These are phyloP conservation scores for Beauveria sp. DNA, from an alignment of 2,329 filamentous ascomycete species.

Conservation along the genomic window DNA sequence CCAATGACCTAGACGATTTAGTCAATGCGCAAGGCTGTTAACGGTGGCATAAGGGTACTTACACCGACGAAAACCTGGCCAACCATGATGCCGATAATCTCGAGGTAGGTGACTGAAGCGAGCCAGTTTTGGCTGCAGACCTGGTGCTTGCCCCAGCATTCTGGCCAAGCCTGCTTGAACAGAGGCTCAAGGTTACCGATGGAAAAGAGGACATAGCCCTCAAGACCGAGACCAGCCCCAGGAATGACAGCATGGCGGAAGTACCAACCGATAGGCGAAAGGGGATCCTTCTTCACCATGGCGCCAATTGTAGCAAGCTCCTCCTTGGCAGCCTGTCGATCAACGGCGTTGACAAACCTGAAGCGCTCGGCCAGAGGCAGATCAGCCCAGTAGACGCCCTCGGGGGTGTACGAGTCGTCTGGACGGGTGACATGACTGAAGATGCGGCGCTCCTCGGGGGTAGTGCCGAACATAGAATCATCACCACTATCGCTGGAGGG, in stretches of 20 bases:
- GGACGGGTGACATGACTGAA: slow-evolving; percentile 79
- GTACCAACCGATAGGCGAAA: slow-evolving; percentile 79
- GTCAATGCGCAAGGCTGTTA: slow-evolving; percentile 1
- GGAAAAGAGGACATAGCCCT: slow-evolving; percentile 95
- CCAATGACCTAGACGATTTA: slow-evolving; percentile 40
- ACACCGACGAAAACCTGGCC: slow-evolving; percentile 85
- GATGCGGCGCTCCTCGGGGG: slow-evolving; percentile 47
- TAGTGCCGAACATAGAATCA: slow-evolving; percentile 34
- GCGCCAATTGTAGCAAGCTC: slow-evolving; percentile 61
- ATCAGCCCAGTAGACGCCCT: slow-evolving; percentile 91
- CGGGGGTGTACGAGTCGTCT: slow-evolving; percentile 75
- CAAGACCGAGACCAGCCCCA: slow-evolving; percentile 83
- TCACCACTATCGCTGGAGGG: slow-evolving; percentile 41
- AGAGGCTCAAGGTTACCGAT: slow-evolving; percentile 88
- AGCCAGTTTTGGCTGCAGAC: slow-evolving; percentile 77
- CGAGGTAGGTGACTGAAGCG: slow-evolving; percentile 78
- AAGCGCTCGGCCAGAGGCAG: slow-evolving; percentile 62
- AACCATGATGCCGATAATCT: slow-evolving; percentile 90
- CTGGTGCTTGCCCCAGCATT: slow-evolving; percentile 63
- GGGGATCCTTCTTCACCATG: slow-evolving; percentile 82
- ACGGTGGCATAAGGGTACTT: slow-evolving; percentile 17
- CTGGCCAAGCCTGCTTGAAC: slow-evolving; percentile 65
- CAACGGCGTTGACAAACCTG: slow-evolving; percentile 67
- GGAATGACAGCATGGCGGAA: slow-evolving; percentile 86
- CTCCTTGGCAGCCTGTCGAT: slow-evolving; percentile 58